These are phyloP conservation scores for Debaryomyces robertsiae DNA, from an alignment of 1,139 yeast species.

Conservation along the genomic window DNA sequence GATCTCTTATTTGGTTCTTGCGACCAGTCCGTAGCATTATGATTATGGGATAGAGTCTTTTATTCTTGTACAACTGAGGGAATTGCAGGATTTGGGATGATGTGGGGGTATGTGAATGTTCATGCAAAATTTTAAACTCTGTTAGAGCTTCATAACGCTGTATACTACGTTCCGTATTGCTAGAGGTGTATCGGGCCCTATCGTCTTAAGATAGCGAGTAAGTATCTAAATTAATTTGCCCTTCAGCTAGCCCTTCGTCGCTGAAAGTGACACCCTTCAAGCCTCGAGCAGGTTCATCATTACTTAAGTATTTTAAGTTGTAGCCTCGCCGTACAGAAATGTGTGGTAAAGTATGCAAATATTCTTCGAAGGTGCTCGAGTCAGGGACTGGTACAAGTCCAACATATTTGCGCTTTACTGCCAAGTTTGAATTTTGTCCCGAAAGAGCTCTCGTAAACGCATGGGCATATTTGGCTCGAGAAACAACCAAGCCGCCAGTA, in stretches of 20 bases:
- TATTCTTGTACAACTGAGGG: conserved; percentile 18
- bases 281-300: neutral
- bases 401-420: conserved; percentile 22
- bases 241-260: conserved; percentile 11
- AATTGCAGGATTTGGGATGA: conserved; percentile 10
- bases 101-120: neutral
- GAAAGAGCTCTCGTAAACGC: conserved; percentile 6
- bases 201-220: conserved; percentile 16
- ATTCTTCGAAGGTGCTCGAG: neutral
- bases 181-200: conserved; percentile 4
- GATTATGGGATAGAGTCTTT: conserved; percentile 21
- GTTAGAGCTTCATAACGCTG: conserved; percentile 18
- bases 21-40: conserved; percentile 27
- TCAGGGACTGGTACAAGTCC: conserved; percentile 19
- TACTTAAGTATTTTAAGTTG: neutral
- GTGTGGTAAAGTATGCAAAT: conserved; percentile 1
- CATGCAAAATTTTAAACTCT: conserved; percentile 17
- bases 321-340: neutral
- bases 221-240: conserved; percentile 20
- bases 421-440: conserved; percentile 5
- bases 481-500: conserved; percentile 28
- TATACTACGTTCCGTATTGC: neutral
- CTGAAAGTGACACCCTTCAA: conserved; percentile 13
- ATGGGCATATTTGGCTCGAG: conserved; percentile 12
- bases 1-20: conserved; percentile 32